phyloP scores from a whole-genome alignment of 176 grass and related monocot genomes.

The Zea luxurians region DNA sequence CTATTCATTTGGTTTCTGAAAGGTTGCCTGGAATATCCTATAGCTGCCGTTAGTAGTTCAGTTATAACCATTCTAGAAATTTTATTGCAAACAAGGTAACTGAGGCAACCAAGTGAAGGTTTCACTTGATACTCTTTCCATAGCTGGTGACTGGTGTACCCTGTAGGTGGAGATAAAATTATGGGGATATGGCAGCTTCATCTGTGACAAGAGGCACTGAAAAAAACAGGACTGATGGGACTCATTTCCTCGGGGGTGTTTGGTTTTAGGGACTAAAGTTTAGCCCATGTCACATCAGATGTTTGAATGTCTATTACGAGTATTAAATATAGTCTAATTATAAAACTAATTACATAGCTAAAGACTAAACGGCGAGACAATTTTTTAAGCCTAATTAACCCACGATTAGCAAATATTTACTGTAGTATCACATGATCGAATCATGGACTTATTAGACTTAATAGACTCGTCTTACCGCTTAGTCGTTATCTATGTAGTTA shows the following conservation, averaged over 20 bases:
- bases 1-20: neutral
- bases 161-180: neutral
- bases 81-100: neutral
- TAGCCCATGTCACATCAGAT: too few relatives aligned
- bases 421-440: too few relatives aligned
- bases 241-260: neutral
- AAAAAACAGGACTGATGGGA: neutral
- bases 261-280: too few relatives aligned
- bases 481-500: too few relatives aligned
- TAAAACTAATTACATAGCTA: too few relatives aligned
- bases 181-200: slow-evolving; percentile 3
- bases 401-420: too few relatives aligned
- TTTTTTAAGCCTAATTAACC: too few relatives aligned
- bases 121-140: slow-evolving; percentile 1
- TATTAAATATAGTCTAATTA: too few relatives aligned
- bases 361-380: too few relatives aligned
- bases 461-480: too few relatives aligned
- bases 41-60: neutral
- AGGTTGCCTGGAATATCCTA: neutral
- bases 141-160: neutral
- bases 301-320: too few relatives aligned
- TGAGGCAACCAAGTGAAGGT: slow-evolving; percentile 11
- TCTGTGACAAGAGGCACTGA: neutral
- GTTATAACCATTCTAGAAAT: neutral
- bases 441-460: too few relatives aligned